Evolutionary conservation across 805 yeast genomes (phyloP), one percentile per base, ranked within the genome.

Genomic region (Candida arabinofermentans): DNA sequence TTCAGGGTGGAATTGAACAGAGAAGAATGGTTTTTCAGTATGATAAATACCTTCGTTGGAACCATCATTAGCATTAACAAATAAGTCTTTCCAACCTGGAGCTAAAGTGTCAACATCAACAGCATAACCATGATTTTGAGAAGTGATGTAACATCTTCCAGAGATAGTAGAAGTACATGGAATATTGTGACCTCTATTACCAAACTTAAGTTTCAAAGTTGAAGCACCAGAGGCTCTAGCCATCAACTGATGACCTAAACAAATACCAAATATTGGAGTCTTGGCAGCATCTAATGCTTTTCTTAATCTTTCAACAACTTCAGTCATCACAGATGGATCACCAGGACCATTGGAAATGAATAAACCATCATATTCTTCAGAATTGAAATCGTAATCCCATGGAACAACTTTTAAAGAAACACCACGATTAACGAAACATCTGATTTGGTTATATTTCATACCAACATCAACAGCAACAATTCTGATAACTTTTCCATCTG

Each of bases 1-100:
- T 74, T 93, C 99, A 21, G 99, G 99, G 65, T 93, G 99, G 77
- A 93, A 91, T 74, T 93, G 99, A 37, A 93, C 98, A 13, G 99
- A 93, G 75, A 93, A 93, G 64, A 74, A 84, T 30, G 99, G 99
- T 65, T 84, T 75, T 51, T 79, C 73, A 33, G 83, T 76, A 69
- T 91, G 87, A 72, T 88, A 91, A 49, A 93, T 88, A 81, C 99
- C 99, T 74, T 93, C 99, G 67, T 93, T 93, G 29, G 98, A 89
- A 42, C 90, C 91, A 69, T 93, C 99, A 62, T 93, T 93, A 47
- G 98, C 87, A 61, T 93, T 93, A 36, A 88, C 90, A 58, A 93
- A 93, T 57, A 91, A 77, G 67, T 91, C 96, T 65, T 86, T 80
- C 98, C 98, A 93, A 49, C 87, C 95, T 8, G 66, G 46, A 12